Evolutionary conservation across 2,329 filamentous ascomycete genomes (phyloP).

Genomic region (Penicillium concentricum): DNA sequence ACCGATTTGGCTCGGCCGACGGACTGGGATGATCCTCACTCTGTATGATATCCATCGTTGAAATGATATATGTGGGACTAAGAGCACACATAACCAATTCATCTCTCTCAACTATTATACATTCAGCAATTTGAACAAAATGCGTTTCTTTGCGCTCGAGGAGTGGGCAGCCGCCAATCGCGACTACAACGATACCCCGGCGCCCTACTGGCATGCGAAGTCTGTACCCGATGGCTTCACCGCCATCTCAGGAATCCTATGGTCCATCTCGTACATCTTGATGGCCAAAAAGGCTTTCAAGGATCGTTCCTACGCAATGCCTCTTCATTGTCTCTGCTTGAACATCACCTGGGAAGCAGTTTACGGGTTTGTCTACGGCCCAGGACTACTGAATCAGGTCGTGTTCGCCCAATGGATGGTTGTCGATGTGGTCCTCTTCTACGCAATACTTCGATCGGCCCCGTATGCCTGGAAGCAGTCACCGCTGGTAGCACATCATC

Average conservation of each 20-base stretch:
- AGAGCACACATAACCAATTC: neutral
- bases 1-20: neutral
- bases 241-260: neutral
- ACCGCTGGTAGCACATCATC: neutral
- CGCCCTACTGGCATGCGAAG: neutral
- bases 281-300: neutral
- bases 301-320: neutral
- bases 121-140: neutral
- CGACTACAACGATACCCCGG: neutral
- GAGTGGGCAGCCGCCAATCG: neutral
- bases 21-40: neutral
- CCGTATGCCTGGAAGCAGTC: neutral
- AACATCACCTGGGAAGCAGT: neutral
- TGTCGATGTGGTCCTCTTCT: neutral
- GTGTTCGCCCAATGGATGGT: neutral
- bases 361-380: neutral
- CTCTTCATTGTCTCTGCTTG: neutral
- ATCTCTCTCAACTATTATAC: neutral
- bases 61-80: neutral
- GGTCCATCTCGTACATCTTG: neutral
- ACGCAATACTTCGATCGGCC: neutral
- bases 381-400: neutral
- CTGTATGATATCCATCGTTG: neutral
- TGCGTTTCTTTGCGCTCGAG: neutral
- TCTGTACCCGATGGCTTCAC: neutral